Evolutionary conservation across 2,329 filamentous ascomycete genomes (phyloP), one percentile per base, ranked within the genome.

Genomic region (Penicillium rolfsii): DNA sequence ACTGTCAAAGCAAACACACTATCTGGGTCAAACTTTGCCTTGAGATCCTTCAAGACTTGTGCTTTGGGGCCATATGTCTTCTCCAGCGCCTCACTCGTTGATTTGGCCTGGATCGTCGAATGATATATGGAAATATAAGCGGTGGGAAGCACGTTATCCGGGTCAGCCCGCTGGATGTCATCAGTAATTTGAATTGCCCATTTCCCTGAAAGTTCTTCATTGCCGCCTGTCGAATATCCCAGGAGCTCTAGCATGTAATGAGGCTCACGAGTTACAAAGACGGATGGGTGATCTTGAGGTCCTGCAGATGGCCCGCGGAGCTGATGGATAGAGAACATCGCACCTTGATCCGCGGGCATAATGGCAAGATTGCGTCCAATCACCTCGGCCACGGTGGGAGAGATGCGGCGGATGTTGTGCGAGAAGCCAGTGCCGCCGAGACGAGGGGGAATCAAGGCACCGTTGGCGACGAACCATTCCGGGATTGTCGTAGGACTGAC

Each of bases 201-300:
- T 3, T 48, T 4, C 46, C 57, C 54, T 1, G 60, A 48, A 1
- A 5, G 12, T 22, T 40, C 52, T 16, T 40, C 35, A 3, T 38
- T 28, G 3, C 48, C 48, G 26, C 54, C 12, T 11, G 22, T 46
- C 11, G 52, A 50, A 16, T 40, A 66, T 7, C 52, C 57, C 2
- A 66, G 12, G 28, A 68, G 57, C 53, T 70, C 68, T 2, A 70
- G 26, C 62, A 68, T 62, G 33, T 58, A 67, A 53, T 71, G 69
- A 5, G 65, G 65, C 28, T 70, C 59, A 3, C 67, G 53, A 0
- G 64, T 26, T 3, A 6, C 54, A 57, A 69, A 71, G 0, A 71
- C 64, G 1, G 62, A 64, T 0, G 58, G 56, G 4, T 59, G 28
- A 4, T 5, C 16, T 7, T 38, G 60, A 12, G 40, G 48, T 46